Evolutionary conservation across 306 rosid genomes (phyloP), one percentile per base, ranked within the genome.

Genomic region (Senna tora): DNA sequence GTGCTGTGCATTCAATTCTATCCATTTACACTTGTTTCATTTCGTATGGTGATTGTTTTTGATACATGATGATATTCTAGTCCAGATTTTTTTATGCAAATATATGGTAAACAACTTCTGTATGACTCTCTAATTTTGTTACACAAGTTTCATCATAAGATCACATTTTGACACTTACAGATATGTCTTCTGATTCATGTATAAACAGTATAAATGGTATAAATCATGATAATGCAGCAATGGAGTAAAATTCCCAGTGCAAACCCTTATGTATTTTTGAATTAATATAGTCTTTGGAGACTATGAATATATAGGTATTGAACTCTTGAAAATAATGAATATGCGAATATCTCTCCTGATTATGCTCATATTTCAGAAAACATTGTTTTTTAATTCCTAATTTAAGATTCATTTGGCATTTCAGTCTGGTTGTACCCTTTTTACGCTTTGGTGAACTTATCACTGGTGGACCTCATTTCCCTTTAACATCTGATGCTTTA

Each of bases 371-470:
- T 43, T 20, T 25, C 56, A n/a, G n/a, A n/a, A 6, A 67, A 69
- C 30, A 32, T 47, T 51, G 53, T 16, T 49, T 9, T 33, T 65
- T 33, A 19, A 36, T 39, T 68, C 59, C 65, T 50, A 30, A 71
- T 39, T 65, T 57, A 53, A 57, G 11, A 12, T 61, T 36, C 43
- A 33, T 60, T 77, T 62, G 66, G 15, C 21, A 77, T 81, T 72
- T 80, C 83, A 94, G 99, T 78, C 69, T 94, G 75, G 73, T 94
- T 69, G 86, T 94, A 65, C 96, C 99, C 19, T 94, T 89, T 86
- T 75, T 94, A 82, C 97, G 97, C 77, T 73, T 94, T 16, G 99
- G 99, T 71, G 97, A 94, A 89, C 32, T 77, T 53, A 63, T 91
- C 79, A 22, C 87, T 7, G 96, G 95, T 14, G 88, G 97, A 39